A percentile compares a stretch with the other conserved stretches of the same genome.
Evolutionary conservation across 179 eudicot species (phyloP).

Genomic region (Silene noctiflora): DNA sequence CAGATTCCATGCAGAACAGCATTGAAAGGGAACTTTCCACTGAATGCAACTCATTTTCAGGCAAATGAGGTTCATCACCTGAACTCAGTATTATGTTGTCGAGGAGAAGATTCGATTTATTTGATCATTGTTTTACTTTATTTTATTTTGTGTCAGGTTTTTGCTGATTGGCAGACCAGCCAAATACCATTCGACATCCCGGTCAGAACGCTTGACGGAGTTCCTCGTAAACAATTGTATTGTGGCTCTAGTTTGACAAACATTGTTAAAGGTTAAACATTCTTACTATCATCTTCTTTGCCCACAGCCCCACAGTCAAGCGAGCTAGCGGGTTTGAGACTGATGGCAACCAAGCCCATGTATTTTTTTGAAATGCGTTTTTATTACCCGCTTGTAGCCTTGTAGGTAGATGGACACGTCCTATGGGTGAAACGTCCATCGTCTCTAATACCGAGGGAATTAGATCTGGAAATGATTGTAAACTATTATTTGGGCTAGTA

Average conservation of each 20-base stretch:
- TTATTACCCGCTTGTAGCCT: too few species aligned
- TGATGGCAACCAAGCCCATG: background rate
- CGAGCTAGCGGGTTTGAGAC: background rate
- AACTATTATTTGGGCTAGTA: background rate
- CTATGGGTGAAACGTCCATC: too few species aligned
- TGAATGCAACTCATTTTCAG: constrained; percentile 45
- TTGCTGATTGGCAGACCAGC: constrained; percentile 33
- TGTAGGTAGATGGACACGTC: too few species aligned
- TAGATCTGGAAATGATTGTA: background rate
- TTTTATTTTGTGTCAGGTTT: constrained; percentile 23
- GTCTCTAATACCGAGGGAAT: too few species aligned
- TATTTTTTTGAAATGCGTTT: background rate
- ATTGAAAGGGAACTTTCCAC: constrained; percentile 39
- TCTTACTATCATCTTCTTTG: background rate
- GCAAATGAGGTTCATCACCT: constrained; percentile 34
- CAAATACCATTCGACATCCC: constrained; percentile 29
- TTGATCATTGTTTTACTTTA: background rate
- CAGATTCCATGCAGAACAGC: constrained; percentile 44
- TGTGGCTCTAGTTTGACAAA: constrained; percentile 25
- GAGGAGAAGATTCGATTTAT: background rate
- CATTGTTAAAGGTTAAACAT: constrained; percentile 29
- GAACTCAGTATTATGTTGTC: background rate
- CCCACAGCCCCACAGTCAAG: background rate
- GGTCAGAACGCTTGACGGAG: constrained; percentile 17
- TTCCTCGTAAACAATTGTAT: constrained; percentile 19